Evolutionary conservation across 1,284 basidiomycete genomes (phyloP).

Genomic region (Exsudoporus floridanus): DNA sequence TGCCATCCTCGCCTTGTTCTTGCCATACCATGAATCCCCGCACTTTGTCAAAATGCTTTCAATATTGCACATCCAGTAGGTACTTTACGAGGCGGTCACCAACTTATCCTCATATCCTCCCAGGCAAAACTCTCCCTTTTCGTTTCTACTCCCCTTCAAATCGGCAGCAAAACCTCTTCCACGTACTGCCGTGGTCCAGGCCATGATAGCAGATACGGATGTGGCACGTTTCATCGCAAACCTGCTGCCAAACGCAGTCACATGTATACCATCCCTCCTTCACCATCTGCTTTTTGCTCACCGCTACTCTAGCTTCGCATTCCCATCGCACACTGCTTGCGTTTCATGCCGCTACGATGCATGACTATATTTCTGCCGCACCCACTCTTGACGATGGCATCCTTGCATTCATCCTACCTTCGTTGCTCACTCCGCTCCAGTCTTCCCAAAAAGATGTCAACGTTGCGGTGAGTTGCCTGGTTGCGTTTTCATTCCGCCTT

Average conservation of each 20-base stretch:
- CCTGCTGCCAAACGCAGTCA: slow-evolving; percentile 62
- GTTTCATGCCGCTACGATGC: slow-evolving; percentile 81
- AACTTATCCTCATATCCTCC: slow-evolving; percentile 6
- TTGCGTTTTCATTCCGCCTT: neutral
- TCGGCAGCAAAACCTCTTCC: slow-evolving; percentile 72
- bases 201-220: slow-evolving; percentile 73
- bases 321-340: slow-evolving; percentile 75
- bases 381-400: slow-evolving; percentile 61
- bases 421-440: slow-evolving; percentile 59
- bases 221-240: slow-evolving; percentile 70
- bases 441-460: slow-evolving; percentile 43
- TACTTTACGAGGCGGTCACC: neutral
- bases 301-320: slow-evolving; percentile 20
- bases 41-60: slow-evolving; percentile 94
- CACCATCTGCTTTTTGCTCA: slow-evolving; percentile 3
- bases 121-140: slow-evolving; percentile 54
- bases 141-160: slow-evolving; percentile 75
- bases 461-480: slow-evolving; percentile 47
- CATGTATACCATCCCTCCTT: slow-evolving; percentile 36
- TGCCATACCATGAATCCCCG: slow-evolving; percentile 94
- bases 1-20: slow-evolving; percentile 77
- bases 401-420: slow-evolving; percentile 60
- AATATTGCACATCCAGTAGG: slow-evolving; percentile 77
- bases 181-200: slow-evolving; percentile 64
- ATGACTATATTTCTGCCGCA: slow-evolving; percentile 72